Percentiles rank a stretch among this genome's conserved stretches.
phyloP scores from a whole-genome alignment of 1,284 basidiomycete genomes.

The Afroboletus lepidellus region DNA sequence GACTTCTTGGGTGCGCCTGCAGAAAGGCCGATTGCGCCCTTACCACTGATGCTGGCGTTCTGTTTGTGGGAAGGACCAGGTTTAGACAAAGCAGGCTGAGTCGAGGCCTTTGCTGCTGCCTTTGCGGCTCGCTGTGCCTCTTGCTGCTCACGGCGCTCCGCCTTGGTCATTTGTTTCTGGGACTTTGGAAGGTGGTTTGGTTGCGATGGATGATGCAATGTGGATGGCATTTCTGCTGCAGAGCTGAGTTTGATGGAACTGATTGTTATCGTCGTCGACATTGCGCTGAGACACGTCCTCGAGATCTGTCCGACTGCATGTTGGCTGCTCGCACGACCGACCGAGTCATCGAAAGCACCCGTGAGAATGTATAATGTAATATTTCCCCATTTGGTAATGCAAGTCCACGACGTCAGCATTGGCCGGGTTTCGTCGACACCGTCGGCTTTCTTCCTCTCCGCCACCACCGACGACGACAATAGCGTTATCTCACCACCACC shows the following conservation, averaged over 20 bases:
- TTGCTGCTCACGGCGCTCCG: conserved; percentile 76
- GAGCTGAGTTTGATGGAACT: conserved; percentile 24
- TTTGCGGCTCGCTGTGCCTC: conserved; percentile 80
- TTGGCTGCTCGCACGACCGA: neutral
- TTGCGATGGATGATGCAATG: neutral
- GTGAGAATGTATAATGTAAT: conserved; percentile 32
- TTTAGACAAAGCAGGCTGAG: conserved; percentile 21
- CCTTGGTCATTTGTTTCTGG: conserved; percentile 74
- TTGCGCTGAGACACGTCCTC: conserved; percentile 9
- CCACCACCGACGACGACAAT: conserved; percentile 1
- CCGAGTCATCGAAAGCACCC: conserved; percentile 18
- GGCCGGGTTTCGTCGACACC: conserved; percentile 2
- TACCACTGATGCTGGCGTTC: conserved; percentile 19
- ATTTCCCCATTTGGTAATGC: conserved; percentile 11
- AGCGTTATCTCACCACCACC: neutral
- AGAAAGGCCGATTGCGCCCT: conserved; percentile 12
- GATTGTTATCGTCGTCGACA: conserved; percentile 28
- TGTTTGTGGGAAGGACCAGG: conserved; percentile 18
- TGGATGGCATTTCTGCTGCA: conserved; percentile 8
- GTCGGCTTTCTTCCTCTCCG: neutral
- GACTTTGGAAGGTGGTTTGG: conserved; percentile 30
- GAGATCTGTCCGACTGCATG: neutral
- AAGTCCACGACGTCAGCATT: neutral
- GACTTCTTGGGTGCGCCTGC: conserved; percentile 20
- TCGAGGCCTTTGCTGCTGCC: conserved; percentile 33